Conservation (phyloP, 139 green algal genomes). For the Coelastrella sp. region DNA sequence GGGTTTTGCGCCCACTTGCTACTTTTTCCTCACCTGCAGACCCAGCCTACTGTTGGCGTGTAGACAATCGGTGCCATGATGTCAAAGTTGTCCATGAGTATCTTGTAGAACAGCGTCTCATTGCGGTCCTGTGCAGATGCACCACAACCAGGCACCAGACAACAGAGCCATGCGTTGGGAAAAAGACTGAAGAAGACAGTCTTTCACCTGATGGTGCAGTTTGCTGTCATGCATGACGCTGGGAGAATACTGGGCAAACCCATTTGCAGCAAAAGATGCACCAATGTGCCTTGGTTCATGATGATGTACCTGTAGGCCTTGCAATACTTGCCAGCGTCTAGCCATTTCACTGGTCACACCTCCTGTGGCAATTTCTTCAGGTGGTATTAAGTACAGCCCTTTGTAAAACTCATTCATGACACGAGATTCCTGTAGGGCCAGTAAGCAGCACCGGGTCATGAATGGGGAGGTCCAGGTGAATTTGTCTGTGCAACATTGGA, state of each 20-base stretch:
- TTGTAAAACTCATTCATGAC: conserved; percentile 72
- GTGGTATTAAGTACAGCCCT: conserved; percentile 63
- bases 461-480: no score
- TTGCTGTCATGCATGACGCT: no score
- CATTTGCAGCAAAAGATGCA: no score
- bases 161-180: neutral
- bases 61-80: conserved; percentile 93
- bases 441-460: neutral
- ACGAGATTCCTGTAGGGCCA: conserved; percentile 56
- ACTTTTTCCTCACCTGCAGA: neutral
- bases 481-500: neutral
- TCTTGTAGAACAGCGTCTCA: conserved; percentile 94
- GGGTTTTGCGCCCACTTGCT: no score
- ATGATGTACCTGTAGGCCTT: conserved; percentile 80
- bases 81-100: conserved; percentile 63
- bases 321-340: conserved; percentile 78
- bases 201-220: no score
- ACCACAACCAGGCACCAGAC: neutral
- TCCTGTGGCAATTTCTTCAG: conserved; percentile 63
- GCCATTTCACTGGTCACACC: conserved; percentile 76
- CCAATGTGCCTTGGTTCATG: no score
- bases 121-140: conserved; percentile 85
- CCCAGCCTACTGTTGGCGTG: conserved; percentile 78
- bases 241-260: no score
- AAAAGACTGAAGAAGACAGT: no score